Base-by-base conservation (phyloP, 2,329 filamentous ascomycete species). In the Cryphonectria parasitica region DNA sequence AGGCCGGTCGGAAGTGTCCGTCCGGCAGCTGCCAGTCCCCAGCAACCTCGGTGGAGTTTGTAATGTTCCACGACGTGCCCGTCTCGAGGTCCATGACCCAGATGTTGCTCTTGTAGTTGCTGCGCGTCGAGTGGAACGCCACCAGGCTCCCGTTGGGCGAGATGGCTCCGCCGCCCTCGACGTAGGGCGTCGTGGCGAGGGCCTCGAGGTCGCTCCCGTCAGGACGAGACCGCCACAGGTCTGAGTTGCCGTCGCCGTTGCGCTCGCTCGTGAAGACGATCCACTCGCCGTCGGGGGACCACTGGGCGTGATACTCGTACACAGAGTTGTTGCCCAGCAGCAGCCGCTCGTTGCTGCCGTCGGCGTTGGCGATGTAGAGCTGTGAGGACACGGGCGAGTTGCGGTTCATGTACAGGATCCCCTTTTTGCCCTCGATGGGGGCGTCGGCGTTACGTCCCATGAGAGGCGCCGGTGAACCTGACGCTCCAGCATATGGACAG, bases 221-320 rank as follows among this genome's bases (percentile, higher is more conserved):
- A 0, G 76, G 36, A 0, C 74, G 76, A n/a, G 79, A 75, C 3
- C 80, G 79, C 71, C 82, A 83, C n/a, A 83, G 74, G 71, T 83
- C 82, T 0, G 79, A 78, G 41, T 83, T 77, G 3, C 81, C 82
- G 64, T 82, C 80, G 10, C 77, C 81, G 66, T 83, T 82, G 39
- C 79, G 78, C 64, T 83, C 81, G 2, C 81, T 83, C 15, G 77
- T 77, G 69, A 83, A 83, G 3, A 77, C 79, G 68, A 83, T 75
- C 80, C 80, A 83, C 68, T 82, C 68, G 25, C 82, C 80, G 60
- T 83, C 77, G 0, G 78, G 75, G 1, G 80, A 82, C 70, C 79
- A 83, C 1, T 72, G 74, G 6, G 78, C 79, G 67, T 83, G 82
- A 70, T 81, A 83, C 28, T 83, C 81, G 71, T 78, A 82, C 8